phyloP scores from a whole-genome alignment of 441 rosid genomes.

The Metrosideros polymorpha region DNA sequence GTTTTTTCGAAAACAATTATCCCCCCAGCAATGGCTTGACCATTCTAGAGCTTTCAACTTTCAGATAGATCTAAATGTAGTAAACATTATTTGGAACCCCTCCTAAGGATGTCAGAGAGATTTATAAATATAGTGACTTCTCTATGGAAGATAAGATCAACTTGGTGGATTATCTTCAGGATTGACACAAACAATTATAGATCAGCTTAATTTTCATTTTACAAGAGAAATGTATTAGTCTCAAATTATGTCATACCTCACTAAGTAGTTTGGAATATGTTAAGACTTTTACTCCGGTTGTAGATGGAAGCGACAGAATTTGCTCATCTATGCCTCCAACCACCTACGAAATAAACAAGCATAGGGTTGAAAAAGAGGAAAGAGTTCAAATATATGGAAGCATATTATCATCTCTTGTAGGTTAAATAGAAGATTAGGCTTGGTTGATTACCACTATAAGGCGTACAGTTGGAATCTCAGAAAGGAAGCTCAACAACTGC shows the following conservation, averaged over 20 bases:
- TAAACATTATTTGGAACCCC: not conserved
- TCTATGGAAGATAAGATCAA: not conserved
- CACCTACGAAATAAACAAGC: constrained; percentile 32
- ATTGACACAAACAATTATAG: not conserved
- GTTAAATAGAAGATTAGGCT: not conserved
- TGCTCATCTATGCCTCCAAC: constrained; percentile 89
- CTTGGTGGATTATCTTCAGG: not conserved
- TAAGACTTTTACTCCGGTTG: constrained; percentile 63
- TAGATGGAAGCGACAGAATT: constrained; percentile 74
- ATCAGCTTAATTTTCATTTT: not conserved
- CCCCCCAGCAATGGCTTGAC: not conserved
- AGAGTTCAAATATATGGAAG: not conserved
- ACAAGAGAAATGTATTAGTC: not conserved
- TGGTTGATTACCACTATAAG: constrained; percentile 71
- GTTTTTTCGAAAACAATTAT: not conserved
- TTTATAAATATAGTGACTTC: not conserved
- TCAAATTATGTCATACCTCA: constrained; percentile 43
- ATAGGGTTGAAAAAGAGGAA: not conserved
- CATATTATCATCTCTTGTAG: not conserved
- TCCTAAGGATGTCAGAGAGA: not conserved
- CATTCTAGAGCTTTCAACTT: not conserved
- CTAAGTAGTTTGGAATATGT: constrained; percentile 69
- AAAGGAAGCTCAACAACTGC: constrained; percentile 77
- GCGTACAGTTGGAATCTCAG: constrained; percentile 79
- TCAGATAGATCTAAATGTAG: not conserved